Evolutionary conservation across 129 eudicot genomes (phyloP).

Genomic region (Mikania micrantha): DNA sequence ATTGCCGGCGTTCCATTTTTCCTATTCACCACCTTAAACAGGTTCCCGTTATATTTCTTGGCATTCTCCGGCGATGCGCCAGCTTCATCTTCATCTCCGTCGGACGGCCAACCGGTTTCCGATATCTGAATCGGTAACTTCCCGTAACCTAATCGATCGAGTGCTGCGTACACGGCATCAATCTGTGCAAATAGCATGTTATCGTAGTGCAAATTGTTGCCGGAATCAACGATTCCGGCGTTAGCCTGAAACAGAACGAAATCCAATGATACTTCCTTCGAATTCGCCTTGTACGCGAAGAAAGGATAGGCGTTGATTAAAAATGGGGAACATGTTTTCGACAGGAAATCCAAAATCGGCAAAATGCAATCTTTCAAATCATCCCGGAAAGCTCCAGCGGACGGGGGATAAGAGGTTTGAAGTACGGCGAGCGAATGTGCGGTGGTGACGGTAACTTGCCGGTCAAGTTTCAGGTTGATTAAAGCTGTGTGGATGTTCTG

Average conservation of each 20-base stretch:
- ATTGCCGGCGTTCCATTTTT: constrained; percentile 78
- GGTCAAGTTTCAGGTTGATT: constrained; percentile 37
- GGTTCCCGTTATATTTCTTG: constrained; percentile 60
- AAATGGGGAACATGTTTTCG: constrained; percentile 59
- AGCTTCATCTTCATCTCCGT: constrained; percentile 65
- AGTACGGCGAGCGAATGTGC: constrained; percentile 69
- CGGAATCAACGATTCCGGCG: constrained; percentile 50
- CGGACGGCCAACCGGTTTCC: constrained; percentile 93
- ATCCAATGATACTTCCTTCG: constrained; percentile 63
- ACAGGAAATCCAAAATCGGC: constrained; percentile 54
- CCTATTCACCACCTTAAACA: constrained; percentile 50
- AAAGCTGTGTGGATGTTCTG: constrained; percentile 66
- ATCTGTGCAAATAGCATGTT: constrained; percentile 80
- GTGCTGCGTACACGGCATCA: constrained; percentile 65
- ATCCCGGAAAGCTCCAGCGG: constrained; percentile 55
- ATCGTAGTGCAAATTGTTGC: constrained; percentile 50
- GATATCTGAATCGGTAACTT: constrained; percentile 61
- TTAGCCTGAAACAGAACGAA: constrained; percentile 59
- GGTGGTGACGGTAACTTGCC: constrained; percentile 62
- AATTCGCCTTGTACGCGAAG: constrained; percentile 64
- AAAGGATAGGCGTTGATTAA: constrained; percentile 82
- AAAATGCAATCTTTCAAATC: constrained; percentile 38
- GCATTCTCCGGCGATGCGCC: constrained; percentile 81
- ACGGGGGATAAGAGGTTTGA: constrained; percentile 78
- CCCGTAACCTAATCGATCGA: constrained; percentile 45